phyloP scores from a whole-genome alignment of 2,329 filamentous ascomycete genomes.

The Aureobasidium sp. region DNA sequence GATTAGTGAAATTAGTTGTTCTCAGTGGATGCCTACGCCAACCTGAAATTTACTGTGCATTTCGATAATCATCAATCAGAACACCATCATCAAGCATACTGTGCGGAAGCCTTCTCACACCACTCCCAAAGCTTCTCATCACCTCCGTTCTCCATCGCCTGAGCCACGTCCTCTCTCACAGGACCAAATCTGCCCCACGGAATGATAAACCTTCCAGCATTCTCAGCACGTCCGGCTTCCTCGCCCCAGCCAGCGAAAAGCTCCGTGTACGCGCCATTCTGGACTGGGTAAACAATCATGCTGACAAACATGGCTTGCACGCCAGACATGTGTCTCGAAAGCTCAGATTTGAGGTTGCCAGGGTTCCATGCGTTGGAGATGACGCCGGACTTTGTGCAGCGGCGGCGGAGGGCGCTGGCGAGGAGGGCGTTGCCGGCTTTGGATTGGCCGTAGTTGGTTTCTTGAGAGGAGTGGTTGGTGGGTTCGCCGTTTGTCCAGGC shows the following conservation, averaged over 20 bases:
- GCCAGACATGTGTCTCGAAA: slow-evolving; percentile 20
- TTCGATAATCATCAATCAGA: neutral
- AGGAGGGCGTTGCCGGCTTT: slow-evolving; percentile 25
- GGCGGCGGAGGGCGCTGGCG: slow-evolving; percentile 14
- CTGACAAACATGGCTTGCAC: slow-evolving; percentile 14
- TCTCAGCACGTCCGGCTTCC: slow-evolving; percentile 20
- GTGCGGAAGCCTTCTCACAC: slow-evolving; percentile 29
- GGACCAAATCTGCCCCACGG: slow-evolving; percentile 20
- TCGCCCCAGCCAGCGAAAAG: slow-evolving; percentile 23
- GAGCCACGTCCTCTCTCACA: slow-evolving; percentile 22
- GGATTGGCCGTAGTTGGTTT: slow-evolving; percentile 20
- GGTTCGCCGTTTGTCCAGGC: slow-evolving; percentile 15
- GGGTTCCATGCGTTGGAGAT: slow-evolving; percentile 24
- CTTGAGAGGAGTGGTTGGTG: slow-evolving; percentile 15
- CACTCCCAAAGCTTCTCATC: slow-evolving; percentile 33
- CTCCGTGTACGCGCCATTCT: slow-evolving; percentile 27
- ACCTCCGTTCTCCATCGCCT: neutral
- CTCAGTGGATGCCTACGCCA: neutral
- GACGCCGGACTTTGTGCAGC: slow-evolving; percentile 18
- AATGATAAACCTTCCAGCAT: slow-evolving; percentile 23
- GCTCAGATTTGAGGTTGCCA: slow-evolving; percentile 24
- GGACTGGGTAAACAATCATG: slow-evolving; percentile 16
- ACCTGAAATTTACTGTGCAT: no score
- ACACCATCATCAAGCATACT: slow-evolving; percentile 13
- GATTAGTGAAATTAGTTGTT: no score